Conservation (phyloP, 495 filamentous ascomycete genomes). For the Cercophora sp. region DNA sequence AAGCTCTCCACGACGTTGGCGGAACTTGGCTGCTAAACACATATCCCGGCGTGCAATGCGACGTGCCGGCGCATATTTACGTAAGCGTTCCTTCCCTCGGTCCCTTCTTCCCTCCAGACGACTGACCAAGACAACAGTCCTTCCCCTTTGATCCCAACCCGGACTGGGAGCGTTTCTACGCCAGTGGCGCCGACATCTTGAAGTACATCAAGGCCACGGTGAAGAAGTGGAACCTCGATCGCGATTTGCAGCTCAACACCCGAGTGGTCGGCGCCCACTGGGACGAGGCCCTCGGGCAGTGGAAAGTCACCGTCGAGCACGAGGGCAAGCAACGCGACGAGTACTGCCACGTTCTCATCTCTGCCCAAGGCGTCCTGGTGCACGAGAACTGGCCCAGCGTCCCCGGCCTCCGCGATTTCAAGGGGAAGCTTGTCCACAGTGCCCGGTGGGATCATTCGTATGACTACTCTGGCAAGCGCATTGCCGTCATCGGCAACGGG, state of each 20-base stretch:
- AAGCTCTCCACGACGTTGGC: conserved; percentile 57
- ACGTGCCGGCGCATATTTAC: conserved; percentile 17
- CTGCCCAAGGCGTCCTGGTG: conserved; percentile 21
- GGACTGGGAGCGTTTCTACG: conserved; percentile 39
- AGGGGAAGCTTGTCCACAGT: conserved; percentile 46
- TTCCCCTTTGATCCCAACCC: conserved; percentile 40
- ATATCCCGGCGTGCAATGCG: conserved; percentile 29
- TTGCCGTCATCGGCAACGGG: conserved; percentile 37
- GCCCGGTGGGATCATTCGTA: conserved; percentile 48
- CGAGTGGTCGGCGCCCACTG: conserved; percentile 29
- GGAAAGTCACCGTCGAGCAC: conserved; percentile 12
- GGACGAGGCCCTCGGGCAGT: conserved; percentile 18
- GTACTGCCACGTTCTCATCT: conserved; percentile 23
- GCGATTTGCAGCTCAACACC: conserved; percentile 29
- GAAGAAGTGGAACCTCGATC: conserved; percentile 29
- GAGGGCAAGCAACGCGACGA: conserved; percentile 31
- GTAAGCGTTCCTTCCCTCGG: no score
- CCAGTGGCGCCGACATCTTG: conserved; percentile 27
- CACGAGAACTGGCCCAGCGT: conserved; percentile 49
- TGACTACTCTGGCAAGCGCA: conserved; percentile 44
- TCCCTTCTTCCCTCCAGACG: no score
- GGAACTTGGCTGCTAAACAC: conserved; percentile 47
- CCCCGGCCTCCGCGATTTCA: conserved; percentile 39
- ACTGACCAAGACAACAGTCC: no score
- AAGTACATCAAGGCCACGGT: conserved; percentile 33